phyloP scores from a whole-genome alignment of 2,329 filamentous ascomycete species.

The Colletotrichum tofieldiae region DNA sequence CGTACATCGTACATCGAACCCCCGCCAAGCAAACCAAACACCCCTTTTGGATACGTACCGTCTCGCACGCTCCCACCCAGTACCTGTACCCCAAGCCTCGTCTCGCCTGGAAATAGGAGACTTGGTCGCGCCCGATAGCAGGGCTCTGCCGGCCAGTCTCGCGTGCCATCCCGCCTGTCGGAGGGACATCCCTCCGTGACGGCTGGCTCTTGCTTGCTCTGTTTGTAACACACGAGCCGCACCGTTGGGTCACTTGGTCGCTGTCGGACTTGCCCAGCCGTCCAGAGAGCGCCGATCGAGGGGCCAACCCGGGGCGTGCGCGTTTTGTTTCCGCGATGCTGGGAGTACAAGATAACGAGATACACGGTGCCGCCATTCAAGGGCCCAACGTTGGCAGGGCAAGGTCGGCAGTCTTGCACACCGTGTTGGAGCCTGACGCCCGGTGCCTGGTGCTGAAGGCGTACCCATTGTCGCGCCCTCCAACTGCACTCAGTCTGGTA shows the following conservation, averaged over 20 bases:
- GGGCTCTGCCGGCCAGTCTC: constrained; percentile 9
- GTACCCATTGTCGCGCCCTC: too few relatives aligned
- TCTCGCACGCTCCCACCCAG: too few relatives aligned
- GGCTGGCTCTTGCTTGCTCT: neutral
- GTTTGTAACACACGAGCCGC: neutral
- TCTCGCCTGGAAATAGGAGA: neutral
- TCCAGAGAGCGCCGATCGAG: neutral
- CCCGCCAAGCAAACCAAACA: constrained; percentile 13
- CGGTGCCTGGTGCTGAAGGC: too few relatives aligned
- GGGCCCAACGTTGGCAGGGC: constrained; percentile 6
- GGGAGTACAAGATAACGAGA: neutral
- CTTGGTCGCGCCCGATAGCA: constrained; percentile 29
- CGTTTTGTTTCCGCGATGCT: neutral
- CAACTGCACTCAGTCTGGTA: too few relatives aligned
- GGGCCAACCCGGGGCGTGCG: constrained; percentile 6
- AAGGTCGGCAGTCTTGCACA: constrained; percentile 16
- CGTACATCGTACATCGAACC: neutral
- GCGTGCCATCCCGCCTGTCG: constrained; percentile 9
- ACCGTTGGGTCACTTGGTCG: neutral
- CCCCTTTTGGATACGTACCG: too few relatives aligned
- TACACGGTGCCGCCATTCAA: neutral
- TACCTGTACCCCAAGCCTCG: too few relatives aligned
- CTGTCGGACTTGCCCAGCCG: too few relatives aligned
- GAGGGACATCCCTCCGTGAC: constrained; percentile 7
- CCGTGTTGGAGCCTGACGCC: neutral